These are phyloP conservation scores for Fimicolochytrium jonesii DNA, from an alignment of 192 early-diverging fungal species.

Conservation along the genomic window DNA sequence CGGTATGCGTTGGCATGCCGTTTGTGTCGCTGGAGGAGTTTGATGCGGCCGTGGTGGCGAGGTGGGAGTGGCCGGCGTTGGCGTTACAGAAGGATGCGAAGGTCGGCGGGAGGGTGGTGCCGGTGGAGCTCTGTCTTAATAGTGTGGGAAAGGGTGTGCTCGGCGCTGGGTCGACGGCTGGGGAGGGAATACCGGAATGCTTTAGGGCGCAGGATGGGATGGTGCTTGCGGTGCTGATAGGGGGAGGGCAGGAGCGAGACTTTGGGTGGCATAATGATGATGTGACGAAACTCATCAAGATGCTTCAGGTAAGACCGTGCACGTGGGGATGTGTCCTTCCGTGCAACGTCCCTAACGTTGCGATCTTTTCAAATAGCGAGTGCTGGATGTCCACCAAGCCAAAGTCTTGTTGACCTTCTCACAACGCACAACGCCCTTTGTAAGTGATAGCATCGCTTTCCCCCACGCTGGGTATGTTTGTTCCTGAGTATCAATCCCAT, in stretches of 20 bases:
- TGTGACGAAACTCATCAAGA: neutral
- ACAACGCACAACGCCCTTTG: neutral
- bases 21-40: slow-evolving; percentile 14
- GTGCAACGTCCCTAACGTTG: too few species aligned
- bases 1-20: slow-evolving; percentile 10
- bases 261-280: slow-evolving; percentile 21
- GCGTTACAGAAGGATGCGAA: slow-evolving; percentile 1
- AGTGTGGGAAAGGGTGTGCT: neutral
- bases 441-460: too few species aligned
- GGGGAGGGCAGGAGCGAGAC: neutral
- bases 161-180: neutral
- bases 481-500: too few species aligned
- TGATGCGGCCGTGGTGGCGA: slow-evolving; percentile 13
- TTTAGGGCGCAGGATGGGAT: neutral
- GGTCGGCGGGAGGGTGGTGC: neutral
- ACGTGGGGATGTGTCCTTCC: too few species aligned
- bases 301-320: slow-evolving; percentile 16
- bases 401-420: slow-evolving; percentile 6
- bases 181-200: neutral
- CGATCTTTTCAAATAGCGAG: too few species aligned
- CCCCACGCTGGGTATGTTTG: too few species aligned
- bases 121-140: neutral
- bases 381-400: slow-evolving; percentile 16
- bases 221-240: slow-evolving; percentile 13
- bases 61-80: slow-evolving; percentile 20